These are phyloP conservation scores for Solanum lignicaule DNA, from an alignment of 257 asterid species.

Conservation along the genomic window DNA sequence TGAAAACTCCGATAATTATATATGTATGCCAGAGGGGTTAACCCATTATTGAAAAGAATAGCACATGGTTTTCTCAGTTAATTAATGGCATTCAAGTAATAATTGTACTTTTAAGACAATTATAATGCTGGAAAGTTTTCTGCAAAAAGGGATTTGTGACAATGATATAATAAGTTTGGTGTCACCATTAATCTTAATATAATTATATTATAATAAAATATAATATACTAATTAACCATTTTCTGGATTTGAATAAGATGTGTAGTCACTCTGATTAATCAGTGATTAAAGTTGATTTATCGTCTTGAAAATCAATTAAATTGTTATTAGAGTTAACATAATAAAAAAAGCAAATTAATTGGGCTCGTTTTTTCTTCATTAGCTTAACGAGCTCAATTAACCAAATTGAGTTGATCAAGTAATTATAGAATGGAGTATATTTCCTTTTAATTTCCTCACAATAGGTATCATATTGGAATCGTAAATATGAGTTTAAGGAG, in stretches of 20 bases:
- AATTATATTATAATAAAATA: no score
- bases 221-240: background rate
- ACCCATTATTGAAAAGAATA: background rate
- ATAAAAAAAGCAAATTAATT: no score
- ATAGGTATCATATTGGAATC: no score
- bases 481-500: no score
- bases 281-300: background rate
- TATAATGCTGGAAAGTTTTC: background rate
- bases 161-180: no score
- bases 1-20: no score
- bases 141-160: background rate
- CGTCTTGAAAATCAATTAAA: background rate
- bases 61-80: background rate
- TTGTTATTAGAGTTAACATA: background rate
- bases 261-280: background rate
- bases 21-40: background rate
- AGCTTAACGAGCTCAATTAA: background rate
- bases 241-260: background rate
- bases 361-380: background rate
- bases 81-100: no score
- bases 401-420: background rate
- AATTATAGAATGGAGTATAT: background rate
- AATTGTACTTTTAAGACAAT: background rate
- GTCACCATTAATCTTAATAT: no score
- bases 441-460: no score